Base-by-base conservation (phyloP, 495 filamentous ascomycete genomes). In the Rhizodiscina lignyota region DNA sequence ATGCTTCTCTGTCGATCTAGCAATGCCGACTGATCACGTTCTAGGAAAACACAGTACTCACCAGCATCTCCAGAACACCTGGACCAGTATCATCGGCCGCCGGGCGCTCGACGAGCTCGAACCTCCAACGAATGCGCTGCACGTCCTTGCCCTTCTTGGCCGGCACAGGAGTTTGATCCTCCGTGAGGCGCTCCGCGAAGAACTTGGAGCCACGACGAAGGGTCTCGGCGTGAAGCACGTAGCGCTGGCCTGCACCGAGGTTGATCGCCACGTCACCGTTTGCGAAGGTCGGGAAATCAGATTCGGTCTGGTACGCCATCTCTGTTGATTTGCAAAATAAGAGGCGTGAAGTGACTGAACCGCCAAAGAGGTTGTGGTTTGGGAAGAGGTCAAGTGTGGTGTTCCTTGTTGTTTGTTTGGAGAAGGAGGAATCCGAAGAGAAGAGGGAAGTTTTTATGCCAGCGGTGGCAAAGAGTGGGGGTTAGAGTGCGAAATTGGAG, bases 251-350 rank as follows among this genome's bases (percentile, higher is more conserved):
- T 36, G 39, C 31, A 27, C 40, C 33, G 32, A 56, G 38, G 28
- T 48, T 32, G 33, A 56, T 32, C 19, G 40, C 22, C 13, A 56
- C 48, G 34, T 56, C 51, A n/a, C 47, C 50, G 15, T 41, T n/a
- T n/a, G n/a, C n/a, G n/a, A n/a, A n/a, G n/a, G n/a, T n/a, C n/a
- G n/a, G n/a, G n/a, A n/a, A n/a, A n/a, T n/a, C n/a, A n/a, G n/a
- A n/a, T n/a, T n/a, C n/a, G n/a, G n/a, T n/a, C n/a, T n/a, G n/a
- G n/a, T n/a, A n/a, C n/a, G n/a, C n/a, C n/a, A n/a, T n/a, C n/a
- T n/a, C n/a, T n/a, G n/a, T n/a, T n/a, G n/a, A n/a, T n/a, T n/a
- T n/a, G n/a, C n/a, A n/a, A n/a, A n/a, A n/a, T n/a, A n/a, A n/a
- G n/a, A n/a, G n/a, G n/a, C n/a, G n/a, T n/a, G n/a, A n/a, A n/a